phyloP scores from a whole-genome alignment of 140 eudicot genomes.

The Ambrosia hybrid region DNA sequence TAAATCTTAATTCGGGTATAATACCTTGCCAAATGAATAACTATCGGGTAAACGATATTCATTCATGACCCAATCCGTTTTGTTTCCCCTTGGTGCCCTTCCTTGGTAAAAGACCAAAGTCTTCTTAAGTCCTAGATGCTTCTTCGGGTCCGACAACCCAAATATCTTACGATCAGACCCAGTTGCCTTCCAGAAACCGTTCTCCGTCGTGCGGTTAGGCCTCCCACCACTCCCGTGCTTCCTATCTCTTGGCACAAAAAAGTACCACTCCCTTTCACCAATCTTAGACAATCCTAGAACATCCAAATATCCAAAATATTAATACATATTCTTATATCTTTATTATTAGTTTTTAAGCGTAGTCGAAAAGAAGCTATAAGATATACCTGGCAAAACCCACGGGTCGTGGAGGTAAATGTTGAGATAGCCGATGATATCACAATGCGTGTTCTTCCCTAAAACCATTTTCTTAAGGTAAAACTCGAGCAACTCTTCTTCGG shows the following conservation, averaged over 20 bases:
- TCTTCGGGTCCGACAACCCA: conserved; percentile 55
- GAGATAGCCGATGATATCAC: conserved; percentile 58
- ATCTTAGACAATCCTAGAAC: conserved; percentile 46
- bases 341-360: background rate
- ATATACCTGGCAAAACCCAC: conserved; percentile 72
- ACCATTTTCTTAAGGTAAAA: conserved; percentile 62
- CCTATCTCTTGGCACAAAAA: conserved; percentile 75
- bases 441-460: conserved; percentile 42
- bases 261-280: conserved; percentile 91
- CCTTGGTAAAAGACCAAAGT: conserved; percentile 80
- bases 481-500: conserved; percentile 73
- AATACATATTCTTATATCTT: background rate
- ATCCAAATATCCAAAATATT: background rate
- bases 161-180: conserved; percentile 72
- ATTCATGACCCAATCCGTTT: conserved; percentile 89
- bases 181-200: conserved; percentile 89
- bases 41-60: conserved; percentile 71
- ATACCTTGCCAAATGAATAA: conserved; percentile 47
- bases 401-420: conserved; percentile 69
- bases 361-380: background rate
- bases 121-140: conserved; percentile 51
- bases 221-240: conserved; percentile 80
- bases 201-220: conserved; percentile 65
- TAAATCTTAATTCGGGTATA: background rate
- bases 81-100: conserved; percentile 73